Evolutionary conservation across 192 early-diverging fungal species (phyloP), one percentile per base, ranked within the genome.

Genomic region (Chytriomyces sp.): DNA sequence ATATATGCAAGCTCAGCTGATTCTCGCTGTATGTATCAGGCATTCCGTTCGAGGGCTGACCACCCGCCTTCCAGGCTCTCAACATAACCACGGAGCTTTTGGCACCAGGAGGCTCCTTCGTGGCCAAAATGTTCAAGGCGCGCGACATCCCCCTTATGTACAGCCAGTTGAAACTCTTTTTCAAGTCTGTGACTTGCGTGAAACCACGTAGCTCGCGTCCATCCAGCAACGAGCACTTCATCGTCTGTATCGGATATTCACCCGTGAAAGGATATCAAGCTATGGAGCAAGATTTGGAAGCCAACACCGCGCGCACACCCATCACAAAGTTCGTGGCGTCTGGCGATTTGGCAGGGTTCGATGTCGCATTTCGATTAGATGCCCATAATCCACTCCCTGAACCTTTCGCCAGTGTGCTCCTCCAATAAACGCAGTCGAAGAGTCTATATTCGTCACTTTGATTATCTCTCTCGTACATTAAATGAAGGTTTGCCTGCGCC

Each of bases 111-210:
- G 96, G 98, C 72, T 90, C 91, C 0, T 99, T 99, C 88, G 90
- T 98, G 28, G 95, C 98, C 59, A 99, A 99, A 78, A 99, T 99
- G 60, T 98, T 99, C 75, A 88, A 94, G 49, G 95, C 94, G 28
- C 93, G 93, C 77, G 98, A 99, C 74, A 91, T 96, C 41, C 92
- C 93, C 25, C 75, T 99, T 64, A 81, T 99, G 31, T 93, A 93
- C 63, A 88, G 93, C 5, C 96, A 98, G 77, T 87, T 99, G 78
- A 90, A 92, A 75, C n/a, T 92, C 4, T 98, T 97, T 73, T 99
- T 99, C 83, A 81, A 84, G n/a, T 77, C 76, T 0, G 98, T 99
- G n/a, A 91, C 90, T 22, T 93, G 92, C 68, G 86, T 88, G 59
- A 99, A 99, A 76, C 98, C 98, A 28, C 83, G 95, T n/a, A n/a